These are phyloP conservation scores for Arctium minus DNA, from an alignment of 129 eudicot species.

Conservation along the genomic window DNA sequence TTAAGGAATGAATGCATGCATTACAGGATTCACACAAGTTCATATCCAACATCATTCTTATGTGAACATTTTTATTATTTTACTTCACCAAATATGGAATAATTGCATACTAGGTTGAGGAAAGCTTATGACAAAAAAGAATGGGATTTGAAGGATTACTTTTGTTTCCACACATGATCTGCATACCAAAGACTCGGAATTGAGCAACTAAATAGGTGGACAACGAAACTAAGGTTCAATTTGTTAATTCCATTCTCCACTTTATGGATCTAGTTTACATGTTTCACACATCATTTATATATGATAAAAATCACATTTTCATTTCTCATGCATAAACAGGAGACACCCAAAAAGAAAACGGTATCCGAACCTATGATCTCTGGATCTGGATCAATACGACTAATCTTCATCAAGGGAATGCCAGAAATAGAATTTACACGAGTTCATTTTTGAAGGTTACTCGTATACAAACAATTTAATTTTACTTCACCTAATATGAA, in stretches of 20 bases:
- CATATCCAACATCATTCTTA: neutral
- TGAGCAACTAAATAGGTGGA: neutral
- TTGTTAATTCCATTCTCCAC: no score
- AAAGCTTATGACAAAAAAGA: no score
- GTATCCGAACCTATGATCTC: no score
- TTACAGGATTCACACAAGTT: slow-evolving; percentile 14
- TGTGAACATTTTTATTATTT: neutral
- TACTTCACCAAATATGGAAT: neutral
- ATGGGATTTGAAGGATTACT: no score
- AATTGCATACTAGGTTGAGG: neutral
- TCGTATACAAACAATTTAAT: neutral
- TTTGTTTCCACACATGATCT: no score
- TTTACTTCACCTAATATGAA: neutral
- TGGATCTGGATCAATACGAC: no score
- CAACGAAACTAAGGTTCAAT: neutral
- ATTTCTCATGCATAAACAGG: no score
- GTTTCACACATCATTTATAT: neutral
- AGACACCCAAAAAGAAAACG: no score
- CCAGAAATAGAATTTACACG: neutral
- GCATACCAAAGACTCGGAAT: no score
- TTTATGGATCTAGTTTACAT: no score
- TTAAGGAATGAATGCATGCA: slow-evolving; percentile 37
- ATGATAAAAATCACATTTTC: neutral
- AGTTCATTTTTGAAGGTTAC: neutral
- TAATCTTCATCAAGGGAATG: no score